Conservation (phyloP, 257 asterid species). For the Nicotiana obtusifolia region DNA sequence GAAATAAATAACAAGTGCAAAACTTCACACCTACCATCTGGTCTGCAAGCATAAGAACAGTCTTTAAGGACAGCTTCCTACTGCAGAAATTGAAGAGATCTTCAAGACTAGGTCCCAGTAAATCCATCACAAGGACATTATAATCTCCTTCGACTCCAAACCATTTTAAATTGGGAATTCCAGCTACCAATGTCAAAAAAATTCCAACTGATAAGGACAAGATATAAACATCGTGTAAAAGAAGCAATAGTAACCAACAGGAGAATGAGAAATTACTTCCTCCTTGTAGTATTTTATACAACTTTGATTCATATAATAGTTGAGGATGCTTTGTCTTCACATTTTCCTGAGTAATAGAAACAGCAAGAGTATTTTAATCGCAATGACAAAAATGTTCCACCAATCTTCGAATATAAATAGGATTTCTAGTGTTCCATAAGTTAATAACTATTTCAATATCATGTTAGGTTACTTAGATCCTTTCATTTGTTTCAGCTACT, state of each 20-base stretch:
- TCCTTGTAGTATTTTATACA: conserved; percentile 77
- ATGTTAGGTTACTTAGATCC: neutral
- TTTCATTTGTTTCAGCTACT: neutral
- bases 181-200: conserved; percentile 42
- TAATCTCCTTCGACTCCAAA: conserved; percentile 94
- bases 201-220: conserved; percentile 10
- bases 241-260: conserved; percentile 9
- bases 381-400: neutral
- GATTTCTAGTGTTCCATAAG: neutral
- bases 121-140: conserved; percentile 87
- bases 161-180: conserved; percentile 77
- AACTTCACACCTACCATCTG: conserved; percentile 49
- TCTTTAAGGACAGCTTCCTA: conserved; percentile 76
- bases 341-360: conserved; percentile 55
- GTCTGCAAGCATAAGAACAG: conserved; percentile 93
- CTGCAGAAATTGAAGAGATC: conserved; percentile 86
- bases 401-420: neutral
- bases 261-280: conserved; percentile 57
- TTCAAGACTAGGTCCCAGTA: conserved; percentile 91
- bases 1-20: neutral
- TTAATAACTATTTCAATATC: too few species aligned
- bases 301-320: conserved; percentile 62
- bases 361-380: neutral
- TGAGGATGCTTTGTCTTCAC: conserved; percentile 85
- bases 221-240: conserved; percentile 11